Base-by-base conservation (phyloP, 2,329 filamentous ascomycete genomes). In the Penicillium sp. region DNA sequence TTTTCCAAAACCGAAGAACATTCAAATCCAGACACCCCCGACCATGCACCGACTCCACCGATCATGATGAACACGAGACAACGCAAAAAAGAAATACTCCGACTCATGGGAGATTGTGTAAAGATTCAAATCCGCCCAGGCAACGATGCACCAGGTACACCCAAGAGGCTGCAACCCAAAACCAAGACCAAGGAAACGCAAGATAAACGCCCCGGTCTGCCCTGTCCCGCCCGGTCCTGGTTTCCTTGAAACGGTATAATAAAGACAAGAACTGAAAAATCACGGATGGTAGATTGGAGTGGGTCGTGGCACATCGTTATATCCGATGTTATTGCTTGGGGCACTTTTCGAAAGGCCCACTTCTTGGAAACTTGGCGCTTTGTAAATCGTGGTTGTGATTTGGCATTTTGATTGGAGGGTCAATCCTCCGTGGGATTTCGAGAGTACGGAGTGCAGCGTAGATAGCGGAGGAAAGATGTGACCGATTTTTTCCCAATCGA, bases 81-180 rank as follows among this genome's bases (percentile, higher is more conserved):
- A 49, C 28, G 20, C 25, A 28, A 15, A 35, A 35, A 34, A 60
- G 31, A 60, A 50, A 37, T 48, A 61, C 57, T 60, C 59, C 59
- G 49, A 51, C 28, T 56, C 48, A 57, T 58, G 60, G 58, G 60
- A 58, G 61, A 62, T 61, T 50, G 14, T 31, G 28, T 55, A 25
- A 38, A 51, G 51, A 57, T 57, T 57, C 63, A 60, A 60, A 57
- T 57, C 59, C 63, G 58, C 57, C 58, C 61, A 59, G 59, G 51
- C 55, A 54, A 65, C 61, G 55, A 63, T 66, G 63, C 61, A 64
- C 62, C 60, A 60, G 58, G 58, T 65, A 64, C 63, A 63, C 59
- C 56, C 48, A 54, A 50, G 37, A 57, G 14, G 14, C 31, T 49
- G 45, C 34, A 34, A 49, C 25, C 45, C 28, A 49, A 60, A 54